Conservation (phyloP, 768 basidiomycete species). For the Kwoniella shandongensis region DNA sequence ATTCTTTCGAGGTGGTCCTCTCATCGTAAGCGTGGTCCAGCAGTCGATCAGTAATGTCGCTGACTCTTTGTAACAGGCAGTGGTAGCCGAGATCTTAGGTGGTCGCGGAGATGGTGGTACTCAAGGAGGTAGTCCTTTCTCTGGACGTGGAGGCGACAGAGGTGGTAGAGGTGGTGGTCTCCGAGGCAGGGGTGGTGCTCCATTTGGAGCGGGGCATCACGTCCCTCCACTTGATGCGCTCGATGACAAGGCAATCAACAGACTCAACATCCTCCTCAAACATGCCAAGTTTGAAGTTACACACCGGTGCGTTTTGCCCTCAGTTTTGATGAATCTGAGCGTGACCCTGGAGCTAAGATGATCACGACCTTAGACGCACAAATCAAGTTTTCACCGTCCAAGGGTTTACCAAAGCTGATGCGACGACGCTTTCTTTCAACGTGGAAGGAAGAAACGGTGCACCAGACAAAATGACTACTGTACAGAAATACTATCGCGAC, state of each 20-base stretch:
- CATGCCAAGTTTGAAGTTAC: conserved; percentile 47
- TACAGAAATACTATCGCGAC: conserved; percentile 41
- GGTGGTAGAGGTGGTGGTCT: conserved; percentile 21
- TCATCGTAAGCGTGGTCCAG: conserved; percentile 37
- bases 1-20: conserved; percentile 44
- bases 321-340: not conserved
- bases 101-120: too few species aligned
- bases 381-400: conserved; percentile 23
- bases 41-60: not conserved
- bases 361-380: conserved; percentile 5
- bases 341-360: not conserved
- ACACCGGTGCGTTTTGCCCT: conserved; percentile 31
- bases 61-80: not conserved
- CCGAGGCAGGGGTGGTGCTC: conserved; percentile 27
- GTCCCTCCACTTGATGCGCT: conserved; percentile 12
- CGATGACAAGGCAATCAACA: conserved; percentile 24
- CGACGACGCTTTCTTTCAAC: conserved; percentile 38
- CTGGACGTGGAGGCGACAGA: conserved; percentile 13
- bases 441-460: conserved; percentile 36
- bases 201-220: not conserved
- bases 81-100: too few species aligned
- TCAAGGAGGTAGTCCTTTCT: too few species aligned
- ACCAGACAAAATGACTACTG: conserved; percentile 28
- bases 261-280: conserved; percentile 40
- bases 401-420: conserved; percentile 32